phyloP scores from a whole-genome alignment of 768 basidiomycete genomes.

The Russula griseocarnosa region DNA sequence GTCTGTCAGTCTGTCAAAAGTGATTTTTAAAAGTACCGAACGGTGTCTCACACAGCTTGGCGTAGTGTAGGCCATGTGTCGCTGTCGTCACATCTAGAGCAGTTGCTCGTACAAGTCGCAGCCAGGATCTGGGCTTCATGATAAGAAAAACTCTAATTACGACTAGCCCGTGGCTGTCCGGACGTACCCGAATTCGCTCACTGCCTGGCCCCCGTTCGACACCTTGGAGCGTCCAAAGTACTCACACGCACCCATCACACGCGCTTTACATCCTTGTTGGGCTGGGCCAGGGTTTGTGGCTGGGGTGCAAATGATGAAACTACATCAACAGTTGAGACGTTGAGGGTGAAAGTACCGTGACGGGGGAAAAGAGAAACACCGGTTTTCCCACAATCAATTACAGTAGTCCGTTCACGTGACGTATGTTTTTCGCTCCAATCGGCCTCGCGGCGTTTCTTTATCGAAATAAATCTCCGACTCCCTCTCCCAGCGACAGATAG shows the following conservation, averaged over 20 bases:
- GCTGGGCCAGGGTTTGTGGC: background rate
- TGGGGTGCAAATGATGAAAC: background rate
- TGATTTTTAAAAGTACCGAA: background rate
- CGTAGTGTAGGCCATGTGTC: background rate
- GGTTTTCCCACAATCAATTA: background rate
- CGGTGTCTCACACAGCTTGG: no score
- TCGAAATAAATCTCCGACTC: background rate
- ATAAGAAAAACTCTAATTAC: slow-evolving; percentile 2
- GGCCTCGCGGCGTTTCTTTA: no score
- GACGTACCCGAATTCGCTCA: slow-evolving; percentile 8
- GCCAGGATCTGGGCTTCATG: slow-evolving; percentile 10
- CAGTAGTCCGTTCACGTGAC: background rate
- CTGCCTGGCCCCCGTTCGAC: background rate
- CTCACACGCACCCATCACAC: background rate
- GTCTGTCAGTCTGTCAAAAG: background rate
- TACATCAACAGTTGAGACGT: background rate
- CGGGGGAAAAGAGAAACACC: background rate
- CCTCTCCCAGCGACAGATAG: background rate
- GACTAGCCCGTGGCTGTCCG: background rate
- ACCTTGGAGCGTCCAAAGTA: background rate
- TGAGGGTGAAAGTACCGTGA: background rate
- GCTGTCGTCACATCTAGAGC: slow-evolving; percentile 8
- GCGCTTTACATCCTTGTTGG: background rate
- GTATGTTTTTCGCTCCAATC: background rate
- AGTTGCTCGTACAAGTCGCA: background rate